Percentiles rank a stretch among this genome's conserved stretches.
These are phyloP conservation scores for Phoma sp. DNA, from an alignment of 2,329 filamentous ascomycete species.

Conservation along the genomic window DNA sequence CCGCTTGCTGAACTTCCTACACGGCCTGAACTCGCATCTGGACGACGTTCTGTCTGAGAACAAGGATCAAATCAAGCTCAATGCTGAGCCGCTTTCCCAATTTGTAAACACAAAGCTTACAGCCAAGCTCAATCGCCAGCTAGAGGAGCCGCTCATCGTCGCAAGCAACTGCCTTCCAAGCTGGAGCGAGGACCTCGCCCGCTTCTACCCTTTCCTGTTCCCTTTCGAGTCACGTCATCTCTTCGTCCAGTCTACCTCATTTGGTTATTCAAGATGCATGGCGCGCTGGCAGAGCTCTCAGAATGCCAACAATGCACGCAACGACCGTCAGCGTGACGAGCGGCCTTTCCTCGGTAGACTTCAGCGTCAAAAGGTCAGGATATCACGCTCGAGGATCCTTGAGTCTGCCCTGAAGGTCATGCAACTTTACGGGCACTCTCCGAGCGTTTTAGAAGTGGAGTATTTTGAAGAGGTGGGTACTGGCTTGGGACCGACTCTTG, in stretches of 20 bases:
- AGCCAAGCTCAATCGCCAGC: slow-evolving; percentile 93
- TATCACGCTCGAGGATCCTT: slow-evolving; percentile 90
- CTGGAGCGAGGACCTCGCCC: slow-evolving; percentile 94
- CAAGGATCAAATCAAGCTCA: slow-evolving; percentile 71
- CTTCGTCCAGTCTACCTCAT: slow-evolving; percentile 96
- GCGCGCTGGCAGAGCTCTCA: slow-evolving; percentile 95
- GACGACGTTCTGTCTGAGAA: slow-evolving; percentile 87
- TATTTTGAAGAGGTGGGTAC: slow-evolving; percentile 99
- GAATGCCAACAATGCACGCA: slow-evolving; percentile 76
- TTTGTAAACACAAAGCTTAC: slow-evolving; percentile 99
- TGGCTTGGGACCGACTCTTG: slow-evolving; percentile 89
- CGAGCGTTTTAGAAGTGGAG: slow-evolving; percentile 94
- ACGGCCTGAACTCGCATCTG: slow-evolving; percentile 90
- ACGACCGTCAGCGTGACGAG: slow-evolving; percentile 84
- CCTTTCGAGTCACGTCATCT: slow-evolving; percentile 97
- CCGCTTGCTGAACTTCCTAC: slow-evolving; percentile 84
- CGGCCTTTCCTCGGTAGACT: slow-evolving; percentile 88
- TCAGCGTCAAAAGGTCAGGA: slow-evolving; percentile 97
- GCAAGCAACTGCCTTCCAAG: slow-evolving; percentile 94
- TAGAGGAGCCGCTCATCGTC: slow-evolving; percentile 95
- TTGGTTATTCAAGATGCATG: slow-evolving; percentile 97
- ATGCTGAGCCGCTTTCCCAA: slow-evolving; percentile 83
- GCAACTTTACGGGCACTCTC: slow-evolving; percentile 96
- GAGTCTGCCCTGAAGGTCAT: slow-evolving; percentile 98
- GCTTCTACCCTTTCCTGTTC: slow-evolving; percentile 94